Base-by-base conservation (phyloP, 139 green algal species). In the Dunaliella sp. region DNA sequence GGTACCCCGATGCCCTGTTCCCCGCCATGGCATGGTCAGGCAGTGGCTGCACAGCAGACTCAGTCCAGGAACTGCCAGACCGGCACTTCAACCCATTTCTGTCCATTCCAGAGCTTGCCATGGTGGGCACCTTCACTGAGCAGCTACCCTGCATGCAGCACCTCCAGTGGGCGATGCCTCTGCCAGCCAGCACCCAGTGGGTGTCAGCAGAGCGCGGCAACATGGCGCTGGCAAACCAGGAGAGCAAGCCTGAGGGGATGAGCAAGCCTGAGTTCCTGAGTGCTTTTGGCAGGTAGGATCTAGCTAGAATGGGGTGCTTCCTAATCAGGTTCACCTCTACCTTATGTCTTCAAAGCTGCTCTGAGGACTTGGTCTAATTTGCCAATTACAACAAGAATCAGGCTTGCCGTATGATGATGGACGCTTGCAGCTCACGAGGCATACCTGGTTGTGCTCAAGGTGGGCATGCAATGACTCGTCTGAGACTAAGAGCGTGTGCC, bases 21-120 rank as follows among this genome's bases (percentile, higher is more conserved):
- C 77, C 59, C 1, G 36, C 48, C 30, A 91, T 94, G 90, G 81
- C 57, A 21, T 94, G 91, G 91, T 2, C 33, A 25, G 91, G 90
- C 80, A 90, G 83, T 84, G 80, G 87, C 73, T 74, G 21, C 26
- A 38, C 28, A 21, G 87, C 77, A 30, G 88, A 94, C 36, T 1
- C 1, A 7, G 30, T 3, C 1, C 28, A 30, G 2, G 37, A 77
- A n/a, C 3, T 87, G 0, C 32, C 48, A 24, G 26, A 2, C 1
- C 38, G 81, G 2, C 89, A 65, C 25, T 91, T 90, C 83, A 86
- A 94, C 74, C 91, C 91, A 0, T 94, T 90, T 76, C 80, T 30
- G 0, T 0, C 7, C 26, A 12, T 91, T 0, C 0, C 24, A 0
- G 0, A 59, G 38, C 16, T 3, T 3, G 3, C 82, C 0, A 77